Percentiles rank a stretch among this genome's conserved stretches.
Evolutionary conservation across 768 basidiomycete genomes (phyloP).

Genomic region (Nidularia pulvinata): DNA sequence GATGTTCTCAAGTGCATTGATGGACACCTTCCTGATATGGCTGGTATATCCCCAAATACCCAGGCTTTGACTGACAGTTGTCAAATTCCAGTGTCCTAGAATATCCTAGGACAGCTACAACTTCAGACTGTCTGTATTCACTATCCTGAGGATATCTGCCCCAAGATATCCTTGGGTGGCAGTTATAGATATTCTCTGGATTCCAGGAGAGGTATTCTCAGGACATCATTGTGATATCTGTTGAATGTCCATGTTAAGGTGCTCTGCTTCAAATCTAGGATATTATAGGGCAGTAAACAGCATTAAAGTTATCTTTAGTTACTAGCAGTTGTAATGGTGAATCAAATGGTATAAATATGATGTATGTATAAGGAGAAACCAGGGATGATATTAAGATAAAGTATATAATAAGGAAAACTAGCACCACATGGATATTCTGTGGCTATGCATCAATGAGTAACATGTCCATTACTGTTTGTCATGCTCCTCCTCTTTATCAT

Average conservation of each 20-base stretch:
- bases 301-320: neutral
- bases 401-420: neutral
- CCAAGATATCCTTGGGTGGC: neutral
- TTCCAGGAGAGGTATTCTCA: neutral
- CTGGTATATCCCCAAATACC: too few relatives aligned
- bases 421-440: too few relatives aligned
- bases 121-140: too few relatives aligned
- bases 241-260: neutral
- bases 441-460: too few relatives aligned
- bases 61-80: too few relatives aligned
- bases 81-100: too few relatives aligned
- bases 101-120: too few relatives aligned
- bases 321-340: neutral
- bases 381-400: neutral
- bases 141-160: neutral
- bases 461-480: too few relatives aligned
- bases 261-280: neutral
- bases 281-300: neutral
- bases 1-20: too few relatives aligned
- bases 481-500: neutral
- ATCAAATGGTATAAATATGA: neutral
- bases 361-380: neutral
- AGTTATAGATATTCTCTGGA: neutral
- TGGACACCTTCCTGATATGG: too few relatives aligned
- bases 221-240: neutral